These are phyloP conservation scores for Elsinoe necatrix DNA, from an alignment of 2,329 filamentous ascomycete genomes.

Conservation along the genomic window DNA sequence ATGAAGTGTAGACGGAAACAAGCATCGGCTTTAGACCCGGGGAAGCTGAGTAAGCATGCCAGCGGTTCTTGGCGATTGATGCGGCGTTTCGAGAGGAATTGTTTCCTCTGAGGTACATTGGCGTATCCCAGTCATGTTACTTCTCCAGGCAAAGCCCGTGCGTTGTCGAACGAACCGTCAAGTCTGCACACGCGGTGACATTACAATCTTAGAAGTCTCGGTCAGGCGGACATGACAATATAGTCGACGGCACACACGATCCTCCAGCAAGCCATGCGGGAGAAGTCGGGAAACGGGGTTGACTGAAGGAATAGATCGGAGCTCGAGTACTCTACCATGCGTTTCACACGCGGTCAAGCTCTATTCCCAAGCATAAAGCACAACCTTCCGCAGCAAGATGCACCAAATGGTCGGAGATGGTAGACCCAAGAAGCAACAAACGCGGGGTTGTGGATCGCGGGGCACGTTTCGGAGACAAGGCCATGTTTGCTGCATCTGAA, in stretches of 20 bases:
- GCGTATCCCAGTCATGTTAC: no score
- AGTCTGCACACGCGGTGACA: no score
- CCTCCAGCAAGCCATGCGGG: constrained; percentile 3
- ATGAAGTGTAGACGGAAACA: background rate
- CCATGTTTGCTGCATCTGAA: background rate
- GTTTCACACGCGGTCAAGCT: background rate
- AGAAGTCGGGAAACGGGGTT: background rate
- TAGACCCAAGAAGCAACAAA: background rate
- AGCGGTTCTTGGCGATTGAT: background rate
- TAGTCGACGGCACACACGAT: background rate
- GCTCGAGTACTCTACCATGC: background rate
- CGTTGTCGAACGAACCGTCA: no score
- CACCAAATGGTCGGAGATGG: background rate
- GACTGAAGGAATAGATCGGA: background rate
- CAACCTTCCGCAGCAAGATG: background rate
- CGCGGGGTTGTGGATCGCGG: constrained; percentile 11
- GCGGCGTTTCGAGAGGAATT: background rate
- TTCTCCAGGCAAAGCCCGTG: no score
- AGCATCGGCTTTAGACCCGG: background rate
- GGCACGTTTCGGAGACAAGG: background rate
- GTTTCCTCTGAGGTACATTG: no score
- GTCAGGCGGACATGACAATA: background rate
- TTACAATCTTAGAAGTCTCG: background rate
- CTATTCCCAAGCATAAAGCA: background rate
- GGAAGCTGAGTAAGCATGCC: background rate